Percentiles rank a stretch among this genome's conserved stretches.
phyloP scores from a whole-genome alignment of 192 early-diverging fungal species.

The Blastocladiella britannica region DNA sequence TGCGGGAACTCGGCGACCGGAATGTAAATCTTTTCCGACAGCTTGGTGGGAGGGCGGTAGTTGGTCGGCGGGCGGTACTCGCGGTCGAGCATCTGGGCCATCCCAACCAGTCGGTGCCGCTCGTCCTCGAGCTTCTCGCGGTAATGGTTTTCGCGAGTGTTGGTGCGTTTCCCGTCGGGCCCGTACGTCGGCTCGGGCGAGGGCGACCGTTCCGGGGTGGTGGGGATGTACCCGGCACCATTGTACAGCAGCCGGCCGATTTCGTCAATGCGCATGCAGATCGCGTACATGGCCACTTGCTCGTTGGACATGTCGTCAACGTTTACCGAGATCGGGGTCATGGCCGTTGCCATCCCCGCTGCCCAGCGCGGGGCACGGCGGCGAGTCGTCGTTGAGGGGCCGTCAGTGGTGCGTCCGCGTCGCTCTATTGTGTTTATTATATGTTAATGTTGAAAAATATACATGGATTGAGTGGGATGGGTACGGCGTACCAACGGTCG shows the following conservation, averaged over 20 bases:
- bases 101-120: slow-evolving; percentile 63
- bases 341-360: not conserved
- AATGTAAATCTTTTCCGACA: slow-evolving; percentile 84
- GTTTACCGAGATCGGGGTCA: not conserved
- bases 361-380: too few relatives aligned
- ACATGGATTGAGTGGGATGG: too few relatives aligned
- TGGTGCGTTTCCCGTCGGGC: slow-evolving; percentile 80
- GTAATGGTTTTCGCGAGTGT: slow-evolving; percentile 84
- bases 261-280: slow-evolving; percentile 79
- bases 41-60: slow-evolving; percentile 63
- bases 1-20: slow-evolving; percentile 89
- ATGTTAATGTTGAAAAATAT: too few relatives aligned
- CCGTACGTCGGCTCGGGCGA: slow-evolving; percentile 87
- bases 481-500: too few relatives aligned
- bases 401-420: too few relatives aligned
- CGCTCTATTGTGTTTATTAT: too few relatives aligned
- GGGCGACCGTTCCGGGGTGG: slow-evolving; percentile 65
- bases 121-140: slow-evolving; percentile 84
- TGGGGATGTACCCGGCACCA: slow-evolving; percentile 70
- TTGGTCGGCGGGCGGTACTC: slow-evolving; percentile 75
- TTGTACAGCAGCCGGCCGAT: slow-evolving; percentile 57
- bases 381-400: too few relatives aligned
- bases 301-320: not conserved
- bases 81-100: slow-evolving; percentile 49
- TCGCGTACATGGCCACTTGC: slow-evolving; percentile 2